Evolutionary conservation across 2,329 filamentous ascomycete genomes (phyloP).

Genomic region (Massarina eburnea): DNA sequence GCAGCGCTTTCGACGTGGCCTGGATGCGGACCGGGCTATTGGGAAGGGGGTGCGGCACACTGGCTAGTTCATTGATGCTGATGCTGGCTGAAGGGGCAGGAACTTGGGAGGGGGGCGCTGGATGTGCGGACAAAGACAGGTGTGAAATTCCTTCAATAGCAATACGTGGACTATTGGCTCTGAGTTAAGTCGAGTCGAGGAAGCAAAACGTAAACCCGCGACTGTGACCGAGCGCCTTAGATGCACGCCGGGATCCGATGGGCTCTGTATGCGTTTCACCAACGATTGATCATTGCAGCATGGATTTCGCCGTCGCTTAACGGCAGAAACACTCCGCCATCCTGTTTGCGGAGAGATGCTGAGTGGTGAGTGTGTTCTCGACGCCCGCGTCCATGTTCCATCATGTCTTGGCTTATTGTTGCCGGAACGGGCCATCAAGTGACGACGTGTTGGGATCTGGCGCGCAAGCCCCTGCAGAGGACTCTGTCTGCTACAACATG

Average conservation of each 20-base stretch:
- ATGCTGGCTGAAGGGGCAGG: no score
- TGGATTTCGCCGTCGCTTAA: background rate
- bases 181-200: conserved; percentile 7
- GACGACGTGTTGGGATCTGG: conserved; percentile 1
- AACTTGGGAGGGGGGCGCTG: background rate
- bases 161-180: conserved; percentile 3
- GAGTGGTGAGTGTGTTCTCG: background rate
- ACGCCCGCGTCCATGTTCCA: conserved; percentile 4
- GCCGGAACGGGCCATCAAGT: background rate
- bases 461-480: no score
- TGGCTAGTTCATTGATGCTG: conserved; percentile 28
- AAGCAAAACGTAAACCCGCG: conserved; percentile 12
- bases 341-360: conserved; percentile 1
- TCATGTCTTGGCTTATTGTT: conserved; percentile 6
- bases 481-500: no score
- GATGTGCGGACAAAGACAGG: background rate
- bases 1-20: conserved; percentile 36
- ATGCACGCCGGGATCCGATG: conserved; percentile 5
- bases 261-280: conserved; percentile 5
- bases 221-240: conserved; percentile 11
- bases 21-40: conserved; percentile 11
- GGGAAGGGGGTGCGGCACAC: conserved; percentile 1
- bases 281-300: background rate
- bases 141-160: background rate
- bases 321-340: background rate